These are phyloP conservation scores for Poa annua DNA, from an alignment of 176 grass and related monocot genomes.

Conservation along the genomic window DNA sequence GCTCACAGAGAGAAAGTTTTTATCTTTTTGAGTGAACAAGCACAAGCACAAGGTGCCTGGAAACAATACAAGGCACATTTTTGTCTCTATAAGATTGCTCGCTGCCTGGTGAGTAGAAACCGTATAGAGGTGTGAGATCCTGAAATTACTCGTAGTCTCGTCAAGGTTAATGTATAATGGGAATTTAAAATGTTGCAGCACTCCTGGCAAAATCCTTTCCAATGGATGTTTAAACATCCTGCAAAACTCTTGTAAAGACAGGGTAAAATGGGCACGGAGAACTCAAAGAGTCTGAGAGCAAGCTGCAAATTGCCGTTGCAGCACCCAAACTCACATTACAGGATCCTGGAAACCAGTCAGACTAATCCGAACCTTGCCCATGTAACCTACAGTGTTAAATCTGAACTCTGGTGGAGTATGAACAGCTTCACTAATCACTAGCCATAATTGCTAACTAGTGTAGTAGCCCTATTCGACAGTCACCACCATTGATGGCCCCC, in stretches of 20 bases:
- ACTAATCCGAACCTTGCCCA: not conserved
- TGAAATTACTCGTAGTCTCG: not conserved
- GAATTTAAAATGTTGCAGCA: not conserved
- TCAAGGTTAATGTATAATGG: not conserved
- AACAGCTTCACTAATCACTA: not conserved
- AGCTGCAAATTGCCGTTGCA: not conserved
- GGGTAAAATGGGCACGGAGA: not conserved
- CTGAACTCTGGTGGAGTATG: conserved; percentile 23
- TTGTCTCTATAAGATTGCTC: not conserved
- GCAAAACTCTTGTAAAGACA: not conserved
- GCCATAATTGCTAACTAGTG: not conserved
- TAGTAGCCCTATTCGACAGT: not conserved
- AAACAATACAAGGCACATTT: not conserved
- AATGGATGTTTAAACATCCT: not conserved
- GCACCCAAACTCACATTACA: not conserved
- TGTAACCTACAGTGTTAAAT: conserved; percentile 3
- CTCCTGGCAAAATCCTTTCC: not conserved
- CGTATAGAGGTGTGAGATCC: not conserved
- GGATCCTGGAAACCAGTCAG: not conserved
- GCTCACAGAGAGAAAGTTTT: not conserved
- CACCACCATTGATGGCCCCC: not conserved
- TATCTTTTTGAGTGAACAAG: not conserved
- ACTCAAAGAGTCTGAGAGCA: not conserved
- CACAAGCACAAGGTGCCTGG: not conserved
- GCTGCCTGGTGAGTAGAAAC: not conserved